Percentiles rank a stretch among this genome's conserved stretches.
phyloP scores from a whole-genome alignment of 1,284 basidiomycete genomes.

The Inonotus obliquus region DNA sequence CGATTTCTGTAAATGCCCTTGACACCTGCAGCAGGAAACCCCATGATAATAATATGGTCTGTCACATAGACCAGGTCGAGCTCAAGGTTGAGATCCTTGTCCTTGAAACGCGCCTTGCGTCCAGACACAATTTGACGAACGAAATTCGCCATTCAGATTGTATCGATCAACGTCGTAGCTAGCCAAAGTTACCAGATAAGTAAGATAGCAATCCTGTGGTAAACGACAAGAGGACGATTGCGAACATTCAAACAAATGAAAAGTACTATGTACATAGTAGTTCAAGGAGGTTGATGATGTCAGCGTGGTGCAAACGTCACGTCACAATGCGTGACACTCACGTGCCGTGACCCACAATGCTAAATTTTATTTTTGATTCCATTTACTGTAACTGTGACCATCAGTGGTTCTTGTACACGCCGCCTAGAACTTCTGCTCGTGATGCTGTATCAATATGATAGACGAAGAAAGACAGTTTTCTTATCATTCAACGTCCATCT shows the following conservation, averaged over 20 bases:
- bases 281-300: no score
- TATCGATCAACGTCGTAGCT: not conserved
- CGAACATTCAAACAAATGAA: no score
- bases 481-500: not conserved
- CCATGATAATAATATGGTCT: slow-evolving; percentile 79
- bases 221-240: no score
- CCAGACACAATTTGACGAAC: slow-evolving; percentile 69
- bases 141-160: slow-evolving; percentile 48
- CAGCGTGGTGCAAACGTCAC: no score
- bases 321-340: no score
- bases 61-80: slow-evolving; percentile 86
- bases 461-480: not conserved
- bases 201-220: no score
- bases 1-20: slow-evolving; percentile 81
- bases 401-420: no score
- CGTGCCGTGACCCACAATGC: no score
- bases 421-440: not conserved
- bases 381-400: no score
- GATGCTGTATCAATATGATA: not conserved
- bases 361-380: no score
- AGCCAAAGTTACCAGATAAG: no score
- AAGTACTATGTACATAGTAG: no score
- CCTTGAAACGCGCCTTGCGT: slow-evolving; percentile 73
- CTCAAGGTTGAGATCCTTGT: slow-evolving; percentile 63
- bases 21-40: slow-evolving; percentile 81